Evolutionary conservation across 768 basidiomycete species (phyloP).

Genomic region (Amanita fuliginea): DNA sequence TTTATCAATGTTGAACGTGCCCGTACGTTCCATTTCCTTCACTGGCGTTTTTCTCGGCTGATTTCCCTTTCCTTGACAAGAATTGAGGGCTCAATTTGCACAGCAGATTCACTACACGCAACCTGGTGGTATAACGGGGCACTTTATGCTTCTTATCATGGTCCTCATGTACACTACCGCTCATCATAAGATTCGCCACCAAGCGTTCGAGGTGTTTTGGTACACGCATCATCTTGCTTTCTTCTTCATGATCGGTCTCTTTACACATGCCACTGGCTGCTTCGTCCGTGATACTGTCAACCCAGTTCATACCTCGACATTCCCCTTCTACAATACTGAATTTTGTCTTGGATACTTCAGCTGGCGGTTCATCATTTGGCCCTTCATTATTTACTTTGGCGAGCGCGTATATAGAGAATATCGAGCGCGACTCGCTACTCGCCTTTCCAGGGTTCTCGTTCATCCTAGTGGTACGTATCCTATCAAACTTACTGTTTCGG

Average conservation of each 20-base stretch:
- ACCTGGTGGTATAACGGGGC: slow-evolving; percentile 87
- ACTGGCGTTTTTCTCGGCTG: not conserved
- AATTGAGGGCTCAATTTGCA: slow-evolving; percentile 71
- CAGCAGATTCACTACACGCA: slow-evolving; percentile 83
- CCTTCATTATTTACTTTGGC: slow-evolving; percentile 79
- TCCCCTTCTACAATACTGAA: slow-evolving; percentile 84
- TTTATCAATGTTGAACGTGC: slow-evolving; percentile 86
- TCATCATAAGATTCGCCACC: slow-evolving; percentile 75
- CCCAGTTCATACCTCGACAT: slow-evolving; percentile 56
- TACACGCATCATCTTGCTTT: slow-evolving; percentile 93
- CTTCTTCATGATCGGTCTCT: slow-evolving; percentile 89
- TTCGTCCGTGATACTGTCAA: slow-evolving; percentile 82
- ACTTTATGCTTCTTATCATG: slow-evolving; percentile 94
- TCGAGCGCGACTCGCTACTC: slow-evolving; percentile 67
- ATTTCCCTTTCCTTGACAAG: slow-evolving; percentile 22
- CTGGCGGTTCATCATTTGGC: slow-evolving; percentile 91
- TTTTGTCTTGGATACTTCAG: slow-evolving; percentile 87
- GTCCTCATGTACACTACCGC: slow-evolving; percentile 88
- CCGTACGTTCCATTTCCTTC: slow-evolving; percentile 37
- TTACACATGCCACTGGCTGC: slow-evolving; percentile 86
- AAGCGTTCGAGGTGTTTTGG: slow-evolving; percentile 96
- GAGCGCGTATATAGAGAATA: slow-evolving; percentile 82
- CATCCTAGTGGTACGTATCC: slow-evolving; percentile 67
- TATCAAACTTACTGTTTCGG: not conserved
- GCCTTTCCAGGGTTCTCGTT: slow-evolving; percentile 75